Evolutionary conservation across 148 eudicot species (phyloP).

Genomic region (Selenicereus undatus): DNA sequence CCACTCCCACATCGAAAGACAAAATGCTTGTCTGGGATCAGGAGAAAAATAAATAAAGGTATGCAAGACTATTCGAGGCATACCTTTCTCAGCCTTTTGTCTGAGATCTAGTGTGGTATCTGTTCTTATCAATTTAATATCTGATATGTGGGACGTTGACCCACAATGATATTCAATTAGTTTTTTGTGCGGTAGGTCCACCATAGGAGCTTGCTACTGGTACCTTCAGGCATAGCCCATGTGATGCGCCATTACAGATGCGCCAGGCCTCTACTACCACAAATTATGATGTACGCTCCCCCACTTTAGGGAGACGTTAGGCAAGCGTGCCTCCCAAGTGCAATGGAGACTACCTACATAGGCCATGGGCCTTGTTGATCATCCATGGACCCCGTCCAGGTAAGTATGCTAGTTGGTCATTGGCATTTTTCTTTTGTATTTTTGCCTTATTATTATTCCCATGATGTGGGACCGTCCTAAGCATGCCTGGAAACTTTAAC

Average conservation of each 20-base stretch:
- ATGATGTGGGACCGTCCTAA: too few relatives aligned
- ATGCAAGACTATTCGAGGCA: too few relatives aligned
- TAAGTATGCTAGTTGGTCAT: too few relatives aligned
- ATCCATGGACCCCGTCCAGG: conserved; percentile 33
- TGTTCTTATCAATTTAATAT: conserved; percentile 31
- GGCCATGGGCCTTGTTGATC: conserved; percentile 27
- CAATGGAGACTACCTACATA: conserved; percentile 30
- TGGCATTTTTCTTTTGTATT: too few relatives aligned
- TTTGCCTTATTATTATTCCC: too few relatives aligned
- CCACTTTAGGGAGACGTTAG: conserved; percentile 31
- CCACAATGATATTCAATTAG: background rate
- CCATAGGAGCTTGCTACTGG: background rate
- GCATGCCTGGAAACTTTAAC: too few relatives aligned
- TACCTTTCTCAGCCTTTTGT: conserved; percentile 42
- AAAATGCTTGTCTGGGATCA: too few relatives aligned
- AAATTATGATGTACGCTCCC: conserved; percentile 34
- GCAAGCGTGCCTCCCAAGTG: conserved; percentile 24
- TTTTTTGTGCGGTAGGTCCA: background rate
- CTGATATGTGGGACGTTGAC: background rate
- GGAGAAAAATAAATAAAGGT: too few relatives aligned
- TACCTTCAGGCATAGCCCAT: background rate
- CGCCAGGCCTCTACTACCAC: conserved; percentile 30
- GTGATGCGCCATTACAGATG: background rate
- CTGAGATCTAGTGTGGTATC: conserved; percentile 81
- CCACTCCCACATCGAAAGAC: too few relatives aligned